Conservation (phyloP, 805 yeast genomes). For the Huiozyma naganishii region DNA sequence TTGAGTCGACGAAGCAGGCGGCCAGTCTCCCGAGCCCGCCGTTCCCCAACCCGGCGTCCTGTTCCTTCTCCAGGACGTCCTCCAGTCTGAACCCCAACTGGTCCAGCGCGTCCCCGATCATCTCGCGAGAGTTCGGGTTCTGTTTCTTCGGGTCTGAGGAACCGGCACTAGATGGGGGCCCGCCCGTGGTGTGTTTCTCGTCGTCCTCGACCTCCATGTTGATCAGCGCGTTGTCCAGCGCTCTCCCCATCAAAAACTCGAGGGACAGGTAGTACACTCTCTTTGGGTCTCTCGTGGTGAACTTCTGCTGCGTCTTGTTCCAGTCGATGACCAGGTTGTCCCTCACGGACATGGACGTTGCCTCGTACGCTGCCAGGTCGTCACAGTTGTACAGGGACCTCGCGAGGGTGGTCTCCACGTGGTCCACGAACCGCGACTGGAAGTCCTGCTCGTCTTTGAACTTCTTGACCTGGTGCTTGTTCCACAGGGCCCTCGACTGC, state of each 20-base stretch:
- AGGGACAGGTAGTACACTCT: slow-evolving; percentile 78
- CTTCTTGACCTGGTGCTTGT: slow-evolving; percentile 49
- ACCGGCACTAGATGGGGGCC: slow-evolving; percentile 1
- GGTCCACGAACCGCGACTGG: slow-evolving; percentile 60
- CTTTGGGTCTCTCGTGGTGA: slow-evolving; percentile 73
- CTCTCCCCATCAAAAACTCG: slow-evolving; percentile 91
- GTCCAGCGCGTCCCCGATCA: slow-evolving; percentile 43
- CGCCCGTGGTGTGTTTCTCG: slow-evolving; percentile 1
- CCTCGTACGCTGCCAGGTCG: slow-evolving; percentile 84
- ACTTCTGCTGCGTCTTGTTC: slow-evolving; percentile 89
- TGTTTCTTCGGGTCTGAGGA: slow-evolving; percentile 4
- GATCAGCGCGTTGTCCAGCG: slow-evolving; percentile 86
- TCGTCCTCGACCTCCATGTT: slow-evolving; percentile 44
- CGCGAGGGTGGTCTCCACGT: slow-evolving; percentile 87
- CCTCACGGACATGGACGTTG: slow-evolving; percentile 67
- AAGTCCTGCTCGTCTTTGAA: slow-evolving; percentile 44
- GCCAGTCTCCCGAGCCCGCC: slow-evolving; percentile 94
- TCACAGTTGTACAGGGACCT: slow-evolving; percentile 88
- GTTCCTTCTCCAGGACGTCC: slow-evolving; percentile 75
- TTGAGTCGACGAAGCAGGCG: slow-evolving; percentile 85
- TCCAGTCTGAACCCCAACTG: slow-evolving; percentile 83
- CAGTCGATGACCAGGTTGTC: slow-evolving; percentile 76
- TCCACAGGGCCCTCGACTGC: slow-evolving; percentile 69
- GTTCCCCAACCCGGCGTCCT: slow-evolving; percentile 90
- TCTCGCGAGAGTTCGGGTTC: slow-evolving; percentile 33